Evolutionary conservation across 805 yeast genomes (phyloP).

Genomic region (Groenewaldozyma tartarivorans): DNA sequence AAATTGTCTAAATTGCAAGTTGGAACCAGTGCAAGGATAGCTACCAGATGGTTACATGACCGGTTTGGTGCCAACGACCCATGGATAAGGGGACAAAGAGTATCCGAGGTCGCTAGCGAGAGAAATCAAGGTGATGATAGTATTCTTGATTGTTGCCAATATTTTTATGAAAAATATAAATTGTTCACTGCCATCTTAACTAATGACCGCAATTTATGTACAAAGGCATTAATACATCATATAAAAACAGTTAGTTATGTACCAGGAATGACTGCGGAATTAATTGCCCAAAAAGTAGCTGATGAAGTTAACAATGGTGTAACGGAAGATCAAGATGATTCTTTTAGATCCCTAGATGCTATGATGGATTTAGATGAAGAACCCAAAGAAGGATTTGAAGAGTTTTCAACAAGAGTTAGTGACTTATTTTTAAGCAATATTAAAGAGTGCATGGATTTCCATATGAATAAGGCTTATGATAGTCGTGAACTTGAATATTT

Average conservation of each 20-base stretch:
- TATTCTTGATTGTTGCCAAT: constrained; percentile 76
- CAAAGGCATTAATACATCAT: constrained; percentile 61
- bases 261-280: constrained; percentile 37
- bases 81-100: constrained; percentile 55
- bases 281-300: constrained; percentile 35
- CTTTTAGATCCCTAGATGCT: neutral
- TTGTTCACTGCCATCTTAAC: constrained; percentile 49
- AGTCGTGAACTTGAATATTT: constrained; percentile 40
- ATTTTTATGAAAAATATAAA: constrained; percentile 35
- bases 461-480: constrained; percentile 45
- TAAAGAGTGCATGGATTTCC: constrained; percentile 39
- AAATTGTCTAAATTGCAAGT: constrained; percentile 30
- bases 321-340: neutral
- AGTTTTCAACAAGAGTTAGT: constrained; percentile 6
- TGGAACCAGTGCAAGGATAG: constrained; percentile 42
- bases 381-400: neutral
- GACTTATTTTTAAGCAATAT: constrained; percentile 16
- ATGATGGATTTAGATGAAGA: constrained; percentile 8
- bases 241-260: constrained; percentile 43
- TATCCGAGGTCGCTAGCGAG: constrained; percentile 42
- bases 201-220: constrained; percentile 76
- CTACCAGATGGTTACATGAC: constrained; percentile 68
- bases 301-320: constrained; percentile 27
- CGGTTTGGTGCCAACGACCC: constrained; percentile 43
- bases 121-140: constrained; percentile 59